Conservation (phyloP, 2,329 filamentous ascomycete genomes). For the Dactylellina cionopaga region DNA sequence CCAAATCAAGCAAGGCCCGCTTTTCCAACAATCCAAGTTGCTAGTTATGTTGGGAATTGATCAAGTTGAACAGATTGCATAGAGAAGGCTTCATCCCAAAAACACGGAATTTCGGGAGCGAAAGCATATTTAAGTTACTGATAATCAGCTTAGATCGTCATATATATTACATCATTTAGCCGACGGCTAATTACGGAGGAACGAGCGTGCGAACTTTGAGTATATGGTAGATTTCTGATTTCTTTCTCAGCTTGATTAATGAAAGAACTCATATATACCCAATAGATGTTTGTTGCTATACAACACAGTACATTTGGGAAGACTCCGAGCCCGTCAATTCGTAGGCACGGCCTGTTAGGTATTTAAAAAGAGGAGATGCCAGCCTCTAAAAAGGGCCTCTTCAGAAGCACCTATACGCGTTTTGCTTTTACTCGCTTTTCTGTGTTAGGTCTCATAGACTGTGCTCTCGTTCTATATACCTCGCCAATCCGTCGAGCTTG, state of each 20-base stretch:
- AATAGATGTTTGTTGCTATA: neutral
- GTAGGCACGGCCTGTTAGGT: neutral
- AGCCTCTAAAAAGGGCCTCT: neutral
- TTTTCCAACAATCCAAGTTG: constrained; percentile 11
- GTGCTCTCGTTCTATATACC: neutral
- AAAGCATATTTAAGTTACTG: neutral
- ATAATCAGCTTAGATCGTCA: neutral
- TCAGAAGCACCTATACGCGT: neutral
- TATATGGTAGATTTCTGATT: neutral
- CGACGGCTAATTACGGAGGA: neutral
- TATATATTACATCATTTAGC: constrained; percentile 13
- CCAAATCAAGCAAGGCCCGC: constrained; percentile 9
- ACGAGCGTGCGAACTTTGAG: neutral
- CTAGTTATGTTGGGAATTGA: neutral
- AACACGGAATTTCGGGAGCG: neutral
- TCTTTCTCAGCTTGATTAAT: too few species aligned
- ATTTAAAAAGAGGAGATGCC: neutral
- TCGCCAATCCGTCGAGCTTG: neutral
- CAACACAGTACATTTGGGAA: neutral
- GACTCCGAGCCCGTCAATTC: neutral
- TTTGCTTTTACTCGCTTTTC: neutral
- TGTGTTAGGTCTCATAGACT: neutral
- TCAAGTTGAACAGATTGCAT: neutral
- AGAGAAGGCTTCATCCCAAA: constrained; percentile 1
- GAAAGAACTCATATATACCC: too few species aligned